phyloP scores from a whole-genome alignment of 2,329 filamentous ascomycete species.

The Dothideomycetes sp. region DNA sequence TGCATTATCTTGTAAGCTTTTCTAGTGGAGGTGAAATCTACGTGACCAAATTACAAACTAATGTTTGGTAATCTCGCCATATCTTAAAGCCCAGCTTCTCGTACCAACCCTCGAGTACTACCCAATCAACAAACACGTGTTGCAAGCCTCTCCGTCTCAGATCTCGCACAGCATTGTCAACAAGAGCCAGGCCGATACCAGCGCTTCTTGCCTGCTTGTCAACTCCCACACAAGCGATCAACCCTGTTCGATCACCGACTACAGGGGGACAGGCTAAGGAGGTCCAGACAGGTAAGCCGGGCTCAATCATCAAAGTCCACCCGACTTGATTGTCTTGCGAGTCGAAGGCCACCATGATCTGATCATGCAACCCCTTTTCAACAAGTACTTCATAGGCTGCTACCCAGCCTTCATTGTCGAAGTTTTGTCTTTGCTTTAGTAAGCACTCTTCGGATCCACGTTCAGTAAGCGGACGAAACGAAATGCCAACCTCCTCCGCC shows the following conservation, averaged over 20 bases:
- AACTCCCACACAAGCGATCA: neutral
- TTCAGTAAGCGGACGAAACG: neutral
- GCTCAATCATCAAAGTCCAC: neutral
- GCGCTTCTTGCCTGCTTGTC: neutral
- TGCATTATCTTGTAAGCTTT: neutral
- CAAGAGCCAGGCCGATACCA: neutral
- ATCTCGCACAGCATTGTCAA: neutral
- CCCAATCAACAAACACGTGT: neutral
- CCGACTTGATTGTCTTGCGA: neutral
- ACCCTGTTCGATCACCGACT: neutral
- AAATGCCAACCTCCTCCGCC: neutral
- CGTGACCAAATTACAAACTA: too few relatives aligned
- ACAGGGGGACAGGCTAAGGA: neutral
- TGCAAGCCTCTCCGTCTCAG: neutral
- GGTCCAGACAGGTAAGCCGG: neutral
- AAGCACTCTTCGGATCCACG: neutral
- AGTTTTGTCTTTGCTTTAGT: neutral
- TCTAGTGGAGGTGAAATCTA: too few relatives aligned
- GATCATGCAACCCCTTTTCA: neutral
- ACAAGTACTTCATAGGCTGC: neutral
- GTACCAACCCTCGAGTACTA: neutral
- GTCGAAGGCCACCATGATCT: neutral
- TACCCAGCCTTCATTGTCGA: neutral
- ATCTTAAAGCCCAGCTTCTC: neutral
- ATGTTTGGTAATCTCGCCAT: neutral